phyloP scores from a whole-genome alignment of 2,329 filamentous ascomycete species.

The Aspergillus sp. region DNA sequence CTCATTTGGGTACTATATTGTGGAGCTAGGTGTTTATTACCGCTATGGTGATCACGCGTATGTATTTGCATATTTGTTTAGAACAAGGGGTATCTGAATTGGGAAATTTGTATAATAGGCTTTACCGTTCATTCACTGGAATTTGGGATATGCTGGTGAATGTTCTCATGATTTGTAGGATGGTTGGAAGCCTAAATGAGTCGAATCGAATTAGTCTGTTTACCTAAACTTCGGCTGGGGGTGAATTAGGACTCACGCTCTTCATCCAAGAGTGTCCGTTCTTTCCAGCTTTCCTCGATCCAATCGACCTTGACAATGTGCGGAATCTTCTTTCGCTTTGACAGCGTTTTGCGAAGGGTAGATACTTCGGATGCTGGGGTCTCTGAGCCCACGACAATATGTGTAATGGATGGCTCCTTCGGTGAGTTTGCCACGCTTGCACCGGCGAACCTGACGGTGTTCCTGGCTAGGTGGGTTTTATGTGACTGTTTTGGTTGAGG shows the following conservation, averaged over 20 bases:
- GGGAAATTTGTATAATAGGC: not conserved
- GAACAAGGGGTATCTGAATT: not conserved
- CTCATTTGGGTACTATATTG: not conserved
- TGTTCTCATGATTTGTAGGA: not conserved
- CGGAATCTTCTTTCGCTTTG: conserved; percentile 54
- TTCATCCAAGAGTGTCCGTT: conserved; percentile 77
- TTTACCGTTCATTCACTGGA: not conserved
- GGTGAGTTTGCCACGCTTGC: conserved; percentile 58
- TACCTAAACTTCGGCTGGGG: not conserved
- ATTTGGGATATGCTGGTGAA: not conserved
- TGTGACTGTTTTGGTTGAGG: not conserved
- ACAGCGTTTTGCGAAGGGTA: conserved; percentile 31
- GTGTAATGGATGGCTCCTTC: conserved; percentile 62
- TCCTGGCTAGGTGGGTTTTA: conserved; percentile 50
- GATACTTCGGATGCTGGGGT: conserved; percentile 46
- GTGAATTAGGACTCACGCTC: conserved; percentile 50
- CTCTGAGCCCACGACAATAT: conserved; percentile 64
- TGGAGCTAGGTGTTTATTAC: not conserved
- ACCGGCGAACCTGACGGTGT: conserved; percentile 67
- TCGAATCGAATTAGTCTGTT: not conserved
- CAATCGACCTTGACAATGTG: conserved; percentile 69
- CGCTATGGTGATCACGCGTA: not conserved
- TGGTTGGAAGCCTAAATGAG: conserved; percentile 6
- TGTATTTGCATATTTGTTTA: not conserved
- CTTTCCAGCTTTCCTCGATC: conserved; percentile 78